Base-by-base conservation (phyloP, 23 red algal genomes). In the Gracilaria vermiculophylla region DNA sequence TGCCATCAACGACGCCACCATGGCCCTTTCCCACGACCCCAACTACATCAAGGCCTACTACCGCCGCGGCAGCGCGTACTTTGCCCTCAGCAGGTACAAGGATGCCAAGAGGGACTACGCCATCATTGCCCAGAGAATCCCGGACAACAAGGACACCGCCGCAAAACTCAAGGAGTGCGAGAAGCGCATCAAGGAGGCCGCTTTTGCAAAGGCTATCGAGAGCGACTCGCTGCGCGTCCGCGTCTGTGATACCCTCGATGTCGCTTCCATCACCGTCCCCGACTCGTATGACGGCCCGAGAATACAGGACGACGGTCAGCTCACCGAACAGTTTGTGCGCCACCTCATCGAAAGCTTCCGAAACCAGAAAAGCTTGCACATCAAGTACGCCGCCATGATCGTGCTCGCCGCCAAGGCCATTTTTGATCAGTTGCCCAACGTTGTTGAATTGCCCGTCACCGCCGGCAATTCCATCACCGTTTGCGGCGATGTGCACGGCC, bases 401-500 rank as follows among this genome's bases (percentile, higher is more conserved):
- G 53, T 99, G 35, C 58, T 88, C 34, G 90, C 67, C 5, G 82
- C 89, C 42, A 86, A 93, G 74, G 69, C 62, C 39, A 64, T 89
- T 12, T 77, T 94, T 54, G 91, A 92, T 53, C 41, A 48, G 7
- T 75, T 94, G 53, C 81, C 73, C 31, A 94, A 93, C 70, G 76
- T 98, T 21, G 92, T 94, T 34, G 87, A 86, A 43, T 34, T 92
- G 41, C 88, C 78, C 15, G 92, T 95, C 50, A 56, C 56, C 35
- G 69, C 82, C 2, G 84, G 65, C 14, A 77, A 85, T 29, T 83
- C 53, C 21, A 80, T 99, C 28, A 95, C 92, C 7, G 97, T 99
- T 12, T 99, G 97, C 69, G 97, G 97, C 50, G 97, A 99, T 89
- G 91, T 91, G 8, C 97, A 99, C 45, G 97, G 97, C 37, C 97